Evolutionary conservation across 1,284 basidiomycete genomes (phyloP).

Genomic region (Fomitopsis betulina): DNA sequence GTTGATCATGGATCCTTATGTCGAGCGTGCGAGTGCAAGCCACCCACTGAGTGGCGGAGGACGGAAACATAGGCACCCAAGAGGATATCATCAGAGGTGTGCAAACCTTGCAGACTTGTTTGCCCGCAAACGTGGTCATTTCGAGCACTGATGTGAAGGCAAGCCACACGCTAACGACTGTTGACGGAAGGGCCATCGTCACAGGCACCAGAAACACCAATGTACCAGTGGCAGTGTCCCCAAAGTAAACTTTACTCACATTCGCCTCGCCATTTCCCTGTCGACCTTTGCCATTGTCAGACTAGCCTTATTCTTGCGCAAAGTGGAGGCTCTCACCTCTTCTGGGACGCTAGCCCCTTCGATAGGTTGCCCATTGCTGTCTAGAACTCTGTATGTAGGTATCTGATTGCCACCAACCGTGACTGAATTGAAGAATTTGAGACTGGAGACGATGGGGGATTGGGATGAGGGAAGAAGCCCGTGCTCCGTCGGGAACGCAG

Average conservation of each 20-base stretch:
- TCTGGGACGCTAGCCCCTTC: slow-evolving; percentile 73
- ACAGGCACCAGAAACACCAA: too few species aligned
- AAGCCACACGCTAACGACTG: too few species aligned
- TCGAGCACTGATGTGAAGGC: too few species aligned
- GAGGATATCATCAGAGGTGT: too few species aligned
- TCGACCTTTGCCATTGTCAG: slow-evolving; percentile 48
- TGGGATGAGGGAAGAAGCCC: slow-evolving; percentile 50
- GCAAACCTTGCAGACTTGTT: too few species aligned
- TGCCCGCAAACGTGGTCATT: too few species aligned
- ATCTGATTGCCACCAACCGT: slow-evolving; percentile 56
- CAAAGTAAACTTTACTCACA: slow-evolving; percentile 40
- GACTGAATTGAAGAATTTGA: slow-evolving; percentile 77
- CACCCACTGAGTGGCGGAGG: too few species aligned
- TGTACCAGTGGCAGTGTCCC: too few species aligned
- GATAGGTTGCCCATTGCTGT: slow-evolving; percentile 69
- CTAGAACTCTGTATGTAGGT: slow-evolving; percentile 79
- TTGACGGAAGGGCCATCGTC: too few species aligned
- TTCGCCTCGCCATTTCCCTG: slow-evolving; percentile 62
- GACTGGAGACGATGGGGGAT: slow-evolving; percentile 62
- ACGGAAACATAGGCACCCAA: too few species aligned
- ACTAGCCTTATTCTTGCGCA: slow-evolving; percentile 7
- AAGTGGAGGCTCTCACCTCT: slow-evolving; percentile 31
- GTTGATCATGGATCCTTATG: too few species aligned
- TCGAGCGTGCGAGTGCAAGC: too few species aligned
- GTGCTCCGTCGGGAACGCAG: slow-evolving; percentile 8